Percentiles rank a stretch among this genome's conserved stretches.
Conservation (phyloP, 164 flowering plant genomes). For the Echeveria elegans region DNA sequence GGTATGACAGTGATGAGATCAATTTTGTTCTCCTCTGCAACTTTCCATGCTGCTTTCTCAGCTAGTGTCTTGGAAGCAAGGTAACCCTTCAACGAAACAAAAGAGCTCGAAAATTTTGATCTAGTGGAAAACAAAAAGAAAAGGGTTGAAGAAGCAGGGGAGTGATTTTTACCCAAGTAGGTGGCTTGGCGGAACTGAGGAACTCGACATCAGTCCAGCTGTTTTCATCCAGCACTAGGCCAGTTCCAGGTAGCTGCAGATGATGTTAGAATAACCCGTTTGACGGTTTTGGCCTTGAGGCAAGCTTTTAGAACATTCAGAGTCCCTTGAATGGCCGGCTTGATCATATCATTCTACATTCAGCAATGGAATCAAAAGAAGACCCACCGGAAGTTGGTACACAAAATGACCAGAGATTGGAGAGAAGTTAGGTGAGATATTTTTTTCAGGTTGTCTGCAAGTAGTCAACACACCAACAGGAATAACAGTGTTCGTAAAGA, state of each 20-base stretch:
- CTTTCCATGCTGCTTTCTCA: conserved; percentile 57
- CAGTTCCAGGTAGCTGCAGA: conserved; percentile 43
- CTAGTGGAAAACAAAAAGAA: neutral
- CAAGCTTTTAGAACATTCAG: conserved; percentile 50
- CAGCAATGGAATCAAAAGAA: neutral
- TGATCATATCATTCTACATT: conserved; percentile 64
- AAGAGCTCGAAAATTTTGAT: neutral
- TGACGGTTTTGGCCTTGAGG: conserved; percentile 46
- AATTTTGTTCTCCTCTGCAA: conserved; percentile 55
- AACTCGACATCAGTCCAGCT: conserved; percentile 68
- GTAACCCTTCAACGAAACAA: conserved; percentile 46
- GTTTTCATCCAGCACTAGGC: conserved; percentile 42
- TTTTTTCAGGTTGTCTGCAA: conserved; percentile 39
- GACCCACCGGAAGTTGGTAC: too few relatives aligned
- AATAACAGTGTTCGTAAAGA: too few relatives aligned
- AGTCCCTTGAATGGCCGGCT: conserved; percentile 65
- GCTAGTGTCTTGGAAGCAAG: conserved; percentile 58
- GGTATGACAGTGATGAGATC: conserved; percentile 67
- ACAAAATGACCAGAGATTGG: conserved; percentile 16
- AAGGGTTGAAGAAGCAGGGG: too few relatives aligned
- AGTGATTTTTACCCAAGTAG: conserved; percentile 50
- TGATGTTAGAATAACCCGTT: conserved; percentile 58
- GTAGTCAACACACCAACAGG: neutral
- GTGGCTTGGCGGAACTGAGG: conserved; percentile 45
- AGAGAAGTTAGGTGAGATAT: conserved; percentile 31